Percentiles rank a stretch among this genome's conserved stretches.
phyloP scores from a whole-genome alignment of 2,329 filamentous ascomycete species.

The Alternaria angustiovoidea region DNA sequence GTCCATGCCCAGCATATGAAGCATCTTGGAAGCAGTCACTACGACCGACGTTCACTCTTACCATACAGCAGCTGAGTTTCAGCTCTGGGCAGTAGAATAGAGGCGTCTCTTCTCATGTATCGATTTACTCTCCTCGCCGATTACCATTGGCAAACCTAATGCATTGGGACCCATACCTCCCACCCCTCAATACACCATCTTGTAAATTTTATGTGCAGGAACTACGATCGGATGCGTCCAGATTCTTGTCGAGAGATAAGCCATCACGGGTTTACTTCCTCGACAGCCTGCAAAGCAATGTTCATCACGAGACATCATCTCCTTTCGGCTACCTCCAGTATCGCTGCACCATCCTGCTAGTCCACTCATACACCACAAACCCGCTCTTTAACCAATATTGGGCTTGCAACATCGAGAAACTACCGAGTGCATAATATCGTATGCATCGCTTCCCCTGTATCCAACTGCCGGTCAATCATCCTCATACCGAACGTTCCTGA shows the following conservation, averaged over 20 bases:
- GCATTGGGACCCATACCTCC: slow-evolving; percentile 10
- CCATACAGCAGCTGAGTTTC: background rate
- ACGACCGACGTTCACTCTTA: background rate
- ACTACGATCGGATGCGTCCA: slow-evolving; percentile 1
- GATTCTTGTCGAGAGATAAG: slow-evolving; percentile 17
- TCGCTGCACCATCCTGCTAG: background rate
- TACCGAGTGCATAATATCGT: background rate
- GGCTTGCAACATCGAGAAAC: background rate
- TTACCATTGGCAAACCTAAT: background rate
- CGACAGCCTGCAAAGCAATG: slow-evolving; percentile 7
- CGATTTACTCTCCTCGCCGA: background rate
- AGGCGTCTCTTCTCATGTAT: background rate
- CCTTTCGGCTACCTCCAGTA: slow-evolving; percentile 1
- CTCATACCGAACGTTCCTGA: background rate
- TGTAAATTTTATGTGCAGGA: slow-evolving; percentile 13
- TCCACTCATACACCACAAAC: background rate
- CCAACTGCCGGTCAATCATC: background rate
- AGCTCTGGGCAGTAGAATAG: background rate
- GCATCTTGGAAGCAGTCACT: background rate
- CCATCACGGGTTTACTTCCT: slow-evolving; percentile 11
- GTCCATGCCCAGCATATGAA: background rate
- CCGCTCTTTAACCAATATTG: background rate
- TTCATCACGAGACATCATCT: slow-evolving; percentile 4
- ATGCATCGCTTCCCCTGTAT: background rate
- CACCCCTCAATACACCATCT: slow-evolving; percentile 13